Conservation (phyloP, 805 yeast species). For the Candida qinlingensis region DNA sequence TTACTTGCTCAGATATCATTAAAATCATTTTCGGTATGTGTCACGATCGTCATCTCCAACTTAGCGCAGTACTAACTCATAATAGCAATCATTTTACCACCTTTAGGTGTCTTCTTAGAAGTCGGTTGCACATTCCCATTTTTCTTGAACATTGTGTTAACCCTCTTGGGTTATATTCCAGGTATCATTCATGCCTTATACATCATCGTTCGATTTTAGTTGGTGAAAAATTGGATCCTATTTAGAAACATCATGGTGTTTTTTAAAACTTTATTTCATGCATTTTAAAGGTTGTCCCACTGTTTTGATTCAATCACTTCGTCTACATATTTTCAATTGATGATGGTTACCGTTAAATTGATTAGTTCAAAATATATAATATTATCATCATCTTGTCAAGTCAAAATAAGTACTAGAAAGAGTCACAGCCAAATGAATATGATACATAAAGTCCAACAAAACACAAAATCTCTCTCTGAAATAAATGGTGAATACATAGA, state of each 20-base stretch:
- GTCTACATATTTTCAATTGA: no score
- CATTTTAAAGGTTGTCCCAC: no score
- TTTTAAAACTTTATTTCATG: constrained; percentile 7
- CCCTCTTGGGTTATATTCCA: constrained; percentile 67
- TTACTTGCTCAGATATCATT: constrained; percentile 43
- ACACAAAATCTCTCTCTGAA: no score
- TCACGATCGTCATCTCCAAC: no score
- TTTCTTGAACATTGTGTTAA: constrained; percentile 48
- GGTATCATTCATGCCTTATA: constrained; percentile 61
- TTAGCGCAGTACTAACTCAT: neutral
- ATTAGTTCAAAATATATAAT: no score
- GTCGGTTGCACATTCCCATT: constrained; percentile 37
- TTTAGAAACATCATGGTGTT: constrained; percentile 5
- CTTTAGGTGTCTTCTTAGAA: constrained; percentile 53
- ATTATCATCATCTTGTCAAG: no score
- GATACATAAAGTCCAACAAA: no score
- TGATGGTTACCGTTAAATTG: no score
- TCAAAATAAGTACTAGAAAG: no score
- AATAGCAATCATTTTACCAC: constrained; percentile 46
- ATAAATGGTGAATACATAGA: no score
- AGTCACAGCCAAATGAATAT: no score
- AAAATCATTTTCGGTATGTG: constrained; percentile 34
- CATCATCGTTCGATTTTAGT: constrained; percentile 29
- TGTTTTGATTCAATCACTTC: neutral
- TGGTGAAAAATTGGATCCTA: no score